Base-by-base conservation (phyloP, 768 basidiomycete species). In the Lactifluus echinatus region DNA sequence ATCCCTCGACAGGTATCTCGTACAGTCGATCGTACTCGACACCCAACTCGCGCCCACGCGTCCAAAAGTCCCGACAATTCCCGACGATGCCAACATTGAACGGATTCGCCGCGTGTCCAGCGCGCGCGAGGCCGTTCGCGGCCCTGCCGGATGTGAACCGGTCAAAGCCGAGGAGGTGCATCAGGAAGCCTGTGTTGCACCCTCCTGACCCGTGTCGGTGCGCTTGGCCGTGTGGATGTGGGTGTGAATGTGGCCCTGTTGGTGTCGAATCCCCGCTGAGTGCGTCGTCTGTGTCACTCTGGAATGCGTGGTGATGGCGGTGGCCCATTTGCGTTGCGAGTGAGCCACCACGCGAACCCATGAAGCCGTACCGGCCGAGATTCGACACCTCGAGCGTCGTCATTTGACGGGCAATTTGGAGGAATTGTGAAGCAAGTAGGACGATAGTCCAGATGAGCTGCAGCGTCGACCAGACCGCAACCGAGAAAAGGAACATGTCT, bases 51-150 rank as follows among this genome's bases (percentile, higher is more conserved):
- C 76, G 76, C 23, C 93, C 91, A 55, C 79, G 80, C 48, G 83
- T 82, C 95, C 95, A 99, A 71, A 99, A 98, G 74, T 99, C 95
- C 65, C 80, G 82, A 69, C 92, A 94, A 67, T 94, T 94, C 55
- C 76, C 75, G 19, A 79, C 71, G 15, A 87, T 45, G 2, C 94
- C 94, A 21, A 89, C 65, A 71, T 96, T 92, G 69, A 98, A 99
- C 39, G 95, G 96, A 71, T 98, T 98, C 51, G 81, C 78, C 36
- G 88, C 85, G 55, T 80, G 84, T 6, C 82, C 75, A 1, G 89
- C 85, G 24, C 84, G 76, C 47, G 84, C 81, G 54, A 98, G 83
- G 23, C 94, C 93, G 63, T 89, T 84, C 8, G 87, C 87, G 0
- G 93, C 93, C 62, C 84, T 85, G 23, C 93, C 93, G 53, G 86